A percentile compares a stretch with the other conserved stretches of the same genome.
These are phyloP conservation scores for Plasmodium yoelii DNA, from an alignment of 169 alveolate species.

Conservation along the genomic window DNA sequence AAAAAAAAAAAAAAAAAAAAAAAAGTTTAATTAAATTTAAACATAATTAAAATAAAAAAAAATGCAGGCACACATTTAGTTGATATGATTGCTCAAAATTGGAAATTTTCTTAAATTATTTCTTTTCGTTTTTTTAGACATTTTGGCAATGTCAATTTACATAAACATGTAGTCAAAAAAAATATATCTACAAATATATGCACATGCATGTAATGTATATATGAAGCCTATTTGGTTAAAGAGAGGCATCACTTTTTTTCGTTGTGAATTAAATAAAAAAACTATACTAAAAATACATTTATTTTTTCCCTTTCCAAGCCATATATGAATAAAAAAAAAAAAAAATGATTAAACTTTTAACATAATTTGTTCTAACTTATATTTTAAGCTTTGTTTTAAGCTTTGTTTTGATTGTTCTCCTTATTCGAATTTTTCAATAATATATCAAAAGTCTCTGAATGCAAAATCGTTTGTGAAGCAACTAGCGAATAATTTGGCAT, in stretches of 20 bases:
- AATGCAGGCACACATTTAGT: too few relatives aligned
- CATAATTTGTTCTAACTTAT: not conserved
- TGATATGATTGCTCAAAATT: too few relatives aligned
- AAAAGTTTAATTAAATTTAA: not conserved
- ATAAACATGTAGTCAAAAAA: not conserved
- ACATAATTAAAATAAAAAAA: not conserved
- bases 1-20: not conserved
- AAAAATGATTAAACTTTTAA: not conserved
- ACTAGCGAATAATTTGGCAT: constrained; percentile 71
- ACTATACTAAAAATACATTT: too few relatives aligned
- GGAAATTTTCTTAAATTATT: too few relatives aligned
- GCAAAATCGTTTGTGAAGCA: constrained; percentile 64
- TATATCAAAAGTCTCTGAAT: constrained; percentile 32
- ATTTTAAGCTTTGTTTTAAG: too few relatives aligned
- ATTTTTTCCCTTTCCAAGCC: too few relatives aligned
- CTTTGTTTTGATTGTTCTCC: not conserved
- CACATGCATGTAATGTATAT: not conserved
- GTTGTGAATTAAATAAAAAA: too few relatives aligned
- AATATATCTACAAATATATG: constrained; percentile 8
- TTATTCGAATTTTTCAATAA: constrained; percentile 3
- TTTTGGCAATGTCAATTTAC: not conserved
- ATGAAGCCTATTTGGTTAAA: too few relatives aligned
- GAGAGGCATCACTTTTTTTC: too few relatives aligned
- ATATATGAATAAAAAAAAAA: too few relatives aligned
- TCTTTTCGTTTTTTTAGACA: too few relatives aligned